Percentiles rank a stretch among this genome's conserved stretches.
phyloP scores from a whole-genome alignment of 148 eudicot genomes.

The Chenopodium berlandieri region DNA sequence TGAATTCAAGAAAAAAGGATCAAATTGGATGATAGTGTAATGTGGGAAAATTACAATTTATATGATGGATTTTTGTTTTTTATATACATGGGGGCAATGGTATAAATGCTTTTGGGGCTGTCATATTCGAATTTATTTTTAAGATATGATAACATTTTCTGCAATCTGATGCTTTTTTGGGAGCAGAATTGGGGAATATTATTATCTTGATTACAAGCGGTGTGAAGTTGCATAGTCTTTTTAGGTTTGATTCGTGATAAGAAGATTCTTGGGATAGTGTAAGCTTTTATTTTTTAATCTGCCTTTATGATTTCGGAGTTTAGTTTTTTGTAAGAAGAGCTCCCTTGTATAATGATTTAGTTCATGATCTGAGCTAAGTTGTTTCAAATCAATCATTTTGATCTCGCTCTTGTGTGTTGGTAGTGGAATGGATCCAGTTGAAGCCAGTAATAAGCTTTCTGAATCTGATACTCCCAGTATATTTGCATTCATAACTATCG shows the following conservation, averaged over 20 bases:
- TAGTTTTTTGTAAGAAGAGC: not conserved
- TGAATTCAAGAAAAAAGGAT: too few relatives aligned
- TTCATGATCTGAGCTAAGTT: not conserved
- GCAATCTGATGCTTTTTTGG: constrained; percentile 15
- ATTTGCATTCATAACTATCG: not conserved
- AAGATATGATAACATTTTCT: constrained; percentile 12
- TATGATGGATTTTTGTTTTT: too few relatives aligned
- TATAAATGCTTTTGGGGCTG: not conserved
- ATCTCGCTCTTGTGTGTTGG: not conserved
- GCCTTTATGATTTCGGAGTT: not conserved
- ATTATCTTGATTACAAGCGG: constrained; percentile 6
- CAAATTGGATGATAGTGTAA: too few relatives aligned
- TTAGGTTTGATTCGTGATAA: constrained; percentile 12
- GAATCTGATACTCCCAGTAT: not conserved
- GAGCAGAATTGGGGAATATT: not conserved
- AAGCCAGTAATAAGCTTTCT: not conserved
- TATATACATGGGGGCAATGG: too few relatives aligned
- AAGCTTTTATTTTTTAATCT: not conserved
- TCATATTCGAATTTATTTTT: not conserved
- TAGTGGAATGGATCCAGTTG: not conserved
- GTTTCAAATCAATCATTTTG: not conserved
- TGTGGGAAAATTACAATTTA: too few relatives aligned
- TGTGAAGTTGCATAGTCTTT: not conserved
- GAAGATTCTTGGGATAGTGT: constrained; percentile 14
- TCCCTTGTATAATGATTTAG: not conserved